Conservation (phyloP, 768 basidiomycete species). For the Boletus tomentosulus region DNA sequence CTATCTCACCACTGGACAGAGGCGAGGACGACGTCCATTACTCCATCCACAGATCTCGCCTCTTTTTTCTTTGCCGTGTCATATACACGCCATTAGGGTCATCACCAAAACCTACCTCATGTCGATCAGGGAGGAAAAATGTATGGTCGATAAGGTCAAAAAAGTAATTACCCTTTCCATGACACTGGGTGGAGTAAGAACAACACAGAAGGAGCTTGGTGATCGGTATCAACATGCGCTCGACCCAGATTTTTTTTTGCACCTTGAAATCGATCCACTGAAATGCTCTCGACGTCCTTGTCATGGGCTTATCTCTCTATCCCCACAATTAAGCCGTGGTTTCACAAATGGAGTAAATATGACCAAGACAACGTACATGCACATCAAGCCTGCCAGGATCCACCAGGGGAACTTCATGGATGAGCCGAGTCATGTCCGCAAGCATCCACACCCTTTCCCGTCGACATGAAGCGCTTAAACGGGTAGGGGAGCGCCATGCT, state of each 20-base stretch:
- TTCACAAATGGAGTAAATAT: not conserved
- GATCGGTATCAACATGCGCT: constrained; percentile 7
- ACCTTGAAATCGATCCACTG: not conserved
- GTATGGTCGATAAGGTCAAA: constrained; percentile 2
- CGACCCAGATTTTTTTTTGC: not conserved
- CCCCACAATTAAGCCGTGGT: not conserved
- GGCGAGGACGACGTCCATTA: not conserved
- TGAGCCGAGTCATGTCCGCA: not conserved
- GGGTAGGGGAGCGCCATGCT: constrained; percentile 1
- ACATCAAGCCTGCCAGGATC: not conserved
- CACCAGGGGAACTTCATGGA: not conserved
- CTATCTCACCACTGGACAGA: not conserved
- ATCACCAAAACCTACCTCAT: constrained; percentile 3
- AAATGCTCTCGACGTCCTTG: not conserved
- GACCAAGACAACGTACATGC: not conserved
- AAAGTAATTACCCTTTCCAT: not conserved
- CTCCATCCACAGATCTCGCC: constrained; percentile 1
- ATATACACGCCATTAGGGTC: not conserved
- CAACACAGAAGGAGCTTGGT: not conserved
- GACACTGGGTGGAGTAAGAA: not conserved
- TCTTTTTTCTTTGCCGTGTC: not conserved
- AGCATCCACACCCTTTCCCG: not conserved
- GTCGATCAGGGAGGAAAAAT: not conserved
- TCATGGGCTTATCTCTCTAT: not conserved
- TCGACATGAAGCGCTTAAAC: not conserved